Conservation (phyloP, 495 filamentous ascomycete species). For the Xeromyces bisporus region DNA sequence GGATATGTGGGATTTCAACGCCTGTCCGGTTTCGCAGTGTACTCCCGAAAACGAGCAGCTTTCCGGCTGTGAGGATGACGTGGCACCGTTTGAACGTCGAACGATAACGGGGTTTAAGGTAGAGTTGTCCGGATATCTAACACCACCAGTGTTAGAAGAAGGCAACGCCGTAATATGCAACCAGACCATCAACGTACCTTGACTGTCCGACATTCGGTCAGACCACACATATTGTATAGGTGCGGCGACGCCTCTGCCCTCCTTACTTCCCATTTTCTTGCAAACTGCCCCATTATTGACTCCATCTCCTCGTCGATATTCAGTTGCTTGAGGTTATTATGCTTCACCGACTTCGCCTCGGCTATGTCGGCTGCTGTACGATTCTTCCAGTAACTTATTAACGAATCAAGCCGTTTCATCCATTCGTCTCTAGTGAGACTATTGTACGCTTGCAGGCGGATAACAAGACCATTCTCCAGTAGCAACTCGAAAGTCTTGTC, state of each 20-base stretch:
- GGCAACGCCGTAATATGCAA: background rate
- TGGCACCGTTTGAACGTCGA: slow-evolving; percentile 44
- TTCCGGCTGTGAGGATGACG: slow-evolving; percentile 46
- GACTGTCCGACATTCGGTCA: slow-evolving; percentile 49
- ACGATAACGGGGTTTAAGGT: slow-evolving; percentile 48
- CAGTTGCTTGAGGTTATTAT: slow-evolving; percentile 43
- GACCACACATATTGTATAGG: slow-evolving; percentile 52
- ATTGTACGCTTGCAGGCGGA: slow-evolving; percentile 52
- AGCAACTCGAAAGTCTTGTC: slow-evolving; percentile 46
- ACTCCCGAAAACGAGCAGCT: slow-evolving; percentile 47
- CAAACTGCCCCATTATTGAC: slow-evolving; percentile 50
- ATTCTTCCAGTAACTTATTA: slow-evolving; percentile 52
- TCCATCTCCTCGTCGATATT: slow-evolving; percentile 58
- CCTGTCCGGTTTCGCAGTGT: slow-evolving; percentile 41
- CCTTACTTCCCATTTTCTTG: slow-evolving; percentile 57
- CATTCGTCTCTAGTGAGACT: slow-evolving; percentile 42
- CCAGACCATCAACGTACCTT: slow-evolving; percentile 18
- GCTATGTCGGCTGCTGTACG: slow-evolving; percentile 38
- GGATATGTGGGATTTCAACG: slow-evolving; percentile 40
- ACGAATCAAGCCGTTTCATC: slow-evolving; percentile 39
- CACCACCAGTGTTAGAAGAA: slow-evolving; percentile 1
- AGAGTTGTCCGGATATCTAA: slow-evolving; percentile 47
- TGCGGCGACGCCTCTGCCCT: slow-evolving; percentile 45
- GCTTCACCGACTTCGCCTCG: slow-evolving; percentile 37
- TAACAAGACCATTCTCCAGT: slow-evolving; percentile 43